Base-by-base conservation (phyloP, 2,329 filamentous ascomycete species). In the Verruconis gallopava region DNA sequence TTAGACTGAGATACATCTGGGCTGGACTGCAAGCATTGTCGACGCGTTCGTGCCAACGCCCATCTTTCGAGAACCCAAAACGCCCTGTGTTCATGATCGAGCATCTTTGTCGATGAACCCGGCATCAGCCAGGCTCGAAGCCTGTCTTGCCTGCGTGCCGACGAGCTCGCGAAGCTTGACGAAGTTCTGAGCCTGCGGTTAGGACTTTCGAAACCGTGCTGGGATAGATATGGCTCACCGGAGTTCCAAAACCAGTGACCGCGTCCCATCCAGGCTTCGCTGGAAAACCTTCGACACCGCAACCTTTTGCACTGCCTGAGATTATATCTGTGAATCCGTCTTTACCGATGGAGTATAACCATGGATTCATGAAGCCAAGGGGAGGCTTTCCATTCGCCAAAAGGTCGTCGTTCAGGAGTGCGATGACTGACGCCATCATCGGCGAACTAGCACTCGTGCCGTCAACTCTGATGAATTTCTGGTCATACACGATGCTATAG, bases 371-470 rank as follows among this genome's bases (percentile, higher is more conserved):
- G 59, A 73, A 75, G 0, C 72, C 72, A 44, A 74, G 52, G 0
- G 62, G 53, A 0, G 63, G 49, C 49, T 67, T 62, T 4, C 66
- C 65, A 3, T 54, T 57, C 0, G 60, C 53, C 9, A 75, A 52
- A n/a, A 69, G 62, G 1, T 67, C 70, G 48, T 77, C 73, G 49
- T 79, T 78, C 40, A 79, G 55, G 11, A 79, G 62, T 1, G 67
- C 64, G 19, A 79, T 55, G 15, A 78, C 57, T 2, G 62, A 68
- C 1, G 71, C 70, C 33, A 72, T 69, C 1, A 70, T 60, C 0
- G 77, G 77, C 5, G 45, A 38, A 11, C 44, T 40, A 19, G 45
- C 45, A 11, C 21, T 33, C n/a, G 45, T 47, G 17, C 45, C 45
- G 18, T 44, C 44, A n/a, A 12, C 13, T 17, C 2, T 19, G 13